Evolutionary conservation across 1,284 basidiomycete species (phyloP), one percentile per base, ranked within the genome.

Genomic region (Malassezia vespertilionis): DNA sequence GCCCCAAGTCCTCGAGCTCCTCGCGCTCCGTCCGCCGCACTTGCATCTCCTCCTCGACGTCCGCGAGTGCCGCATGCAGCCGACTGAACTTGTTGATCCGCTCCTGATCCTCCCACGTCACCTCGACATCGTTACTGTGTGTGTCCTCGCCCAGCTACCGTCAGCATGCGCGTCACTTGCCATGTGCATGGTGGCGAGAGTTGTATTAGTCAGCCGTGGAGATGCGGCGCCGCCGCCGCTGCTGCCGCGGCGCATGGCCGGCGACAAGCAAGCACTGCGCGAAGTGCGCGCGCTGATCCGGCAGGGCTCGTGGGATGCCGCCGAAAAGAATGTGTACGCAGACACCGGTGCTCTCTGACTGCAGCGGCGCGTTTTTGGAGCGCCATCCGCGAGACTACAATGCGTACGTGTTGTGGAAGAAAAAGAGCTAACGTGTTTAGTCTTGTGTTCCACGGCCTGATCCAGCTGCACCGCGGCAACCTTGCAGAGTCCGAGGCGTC

Each of bases 21-120:
- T 95, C 89, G 71, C 89, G 90, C 72, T 91, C 86, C 76, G 84
- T 80, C 82, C 89, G 66, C 18, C 86, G 77, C 23, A 72, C 72
- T 42, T 80, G 76, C 31, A 91, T 76, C 52, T 80, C 80, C 47
- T 83, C 85, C 57, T 84, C 79, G 31, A 89, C 76, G 35, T 79
- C 77, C 9, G 80, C 77, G 46, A 84, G 71, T 32, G 86, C 79
- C 5, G 80, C 81, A 70, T 95, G 95, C 36, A 91, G 76, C 65
- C 88, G 89, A 0, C 86, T 91, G 71, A 97, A 96, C 0, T 79
- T 77, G 73, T 86, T 95, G 74, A 96, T 97, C 15, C 79, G 77
- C 61, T 88, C 81, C 72, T 96, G 90, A 72, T 97, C 90, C 77
- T 89, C 85, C 88, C 87, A 91, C 21, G 85, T 86, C 39, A 95